phyloP scores from a whole-genome alignment of 2,329 filamentous ascomycete genomes.

The Fusarium subtropicale region DNA sequence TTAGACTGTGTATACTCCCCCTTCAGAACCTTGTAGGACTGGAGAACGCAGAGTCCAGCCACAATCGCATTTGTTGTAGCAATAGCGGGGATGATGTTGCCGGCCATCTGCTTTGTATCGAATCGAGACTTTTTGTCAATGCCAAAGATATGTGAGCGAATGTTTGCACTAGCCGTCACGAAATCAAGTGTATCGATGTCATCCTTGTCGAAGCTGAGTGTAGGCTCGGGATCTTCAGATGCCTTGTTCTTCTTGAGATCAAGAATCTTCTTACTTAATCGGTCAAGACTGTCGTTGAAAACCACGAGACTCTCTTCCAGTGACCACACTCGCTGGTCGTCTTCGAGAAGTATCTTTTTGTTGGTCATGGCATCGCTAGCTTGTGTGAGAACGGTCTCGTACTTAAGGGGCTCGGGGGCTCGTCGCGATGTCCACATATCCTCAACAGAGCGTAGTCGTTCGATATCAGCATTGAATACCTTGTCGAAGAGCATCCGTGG shows the following conservation, averaged over 20 bases:
- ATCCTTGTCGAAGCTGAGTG: slow-evolving; percentile 95
- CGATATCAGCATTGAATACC: slow-evolving; percentile 88
- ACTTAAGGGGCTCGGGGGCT: slow-evolving; percentile 79
- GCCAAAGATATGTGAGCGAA: slow-evolving; percentile 88
- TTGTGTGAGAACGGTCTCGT: slow-evolving; percentile 68
- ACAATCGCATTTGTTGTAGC: slow-evolving; percentile 98
- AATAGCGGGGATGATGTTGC: slow-evolving; percentile 98
- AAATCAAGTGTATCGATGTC: slow-evolving; percentile 96
- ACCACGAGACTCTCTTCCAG: slow-evolving; percentile 85
- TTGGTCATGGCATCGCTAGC: slow-evolving; percentile 61
- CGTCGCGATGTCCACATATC: slow-evolving; percentile 95
- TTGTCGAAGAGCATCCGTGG: slow-evolving; percentile 88
- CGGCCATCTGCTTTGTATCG: slow-evolving; percentile 98
- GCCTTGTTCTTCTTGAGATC: slow-evolving; percentile 66
- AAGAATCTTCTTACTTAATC: slow-evolving; percentile 79
- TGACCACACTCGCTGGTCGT: slow-evolving; percentile 85
- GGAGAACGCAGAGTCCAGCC: slow-evolving; percentile 89
- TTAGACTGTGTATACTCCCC: slow-evolving; percentile 77
- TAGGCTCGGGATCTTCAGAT: slow-evolving; percentile 66
- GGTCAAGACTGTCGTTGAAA: slow-evolving; percentile 84
- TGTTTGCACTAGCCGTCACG: slow-evolving; percentile 88
- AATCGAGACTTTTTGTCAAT: slow-evolving; percentile 92
- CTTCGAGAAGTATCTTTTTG: slow-evolving; percentile 66
- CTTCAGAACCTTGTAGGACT: slow-evolving; percentile 90
- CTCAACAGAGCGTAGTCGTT: slow-evolving; percentile 84